These are phyloP conservation scores for Aaosphaeria pasadenensis DNA, from an alignment of 2,329 filamentous ascomycete species.

Conservation along the genomic window DNA sequence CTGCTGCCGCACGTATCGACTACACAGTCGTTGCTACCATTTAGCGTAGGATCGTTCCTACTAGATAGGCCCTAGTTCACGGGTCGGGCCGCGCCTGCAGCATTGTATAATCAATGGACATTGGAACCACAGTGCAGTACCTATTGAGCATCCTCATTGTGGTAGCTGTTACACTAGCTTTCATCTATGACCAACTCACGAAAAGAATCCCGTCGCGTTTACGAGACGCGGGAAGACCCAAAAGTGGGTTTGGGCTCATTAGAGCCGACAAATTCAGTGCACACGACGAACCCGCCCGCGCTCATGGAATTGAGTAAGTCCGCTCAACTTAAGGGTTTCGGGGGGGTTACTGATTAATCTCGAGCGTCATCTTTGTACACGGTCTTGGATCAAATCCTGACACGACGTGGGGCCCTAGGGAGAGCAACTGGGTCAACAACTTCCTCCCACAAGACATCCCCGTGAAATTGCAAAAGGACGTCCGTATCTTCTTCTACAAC, in stretches of 20 bases:
- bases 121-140: slow-evolving; percentile 1
- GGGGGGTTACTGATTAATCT: neutral
- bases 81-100: neutral
- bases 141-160: slow-evolving; percentile 3
- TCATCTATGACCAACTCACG: slow-evolving; percentile 4
- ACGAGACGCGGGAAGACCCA: slow-evolving; percentile 1
- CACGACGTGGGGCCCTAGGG: slow-evolving; percentile 5
- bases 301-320: slow-evolving; percentile 6
- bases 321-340: neutral
- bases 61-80: neutral
- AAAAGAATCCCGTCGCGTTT: slow-evolving; percentile 4
- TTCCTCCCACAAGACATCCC: slow-evolving; percentile 8
- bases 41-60: neutral
- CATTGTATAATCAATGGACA: slow-evolving; percentile 1
- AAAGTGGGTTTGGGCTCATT: slow-evolving; percentile 5
- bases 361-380: slow-evolving; percentile 7
- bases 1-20: neutral
- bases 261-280: slow-evolving; percentile 1
- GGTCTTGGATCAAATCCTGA: slow-evolving; percentile 7
- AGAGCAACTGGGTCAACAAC: slow-evolving; percentile 3
- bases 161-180: slow-evolving; percentile 1
- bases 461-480: slow-evolving; percentile 2
- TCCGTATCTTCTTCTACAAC: slow-evolving; percentile 9
- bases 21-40: neutral
- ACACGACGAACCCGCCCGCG: neutral